Base-by-base conservation (phyloP, 2,329 filamentous ascomycete species). In the Aspergillus brasiliensis region DNA sequence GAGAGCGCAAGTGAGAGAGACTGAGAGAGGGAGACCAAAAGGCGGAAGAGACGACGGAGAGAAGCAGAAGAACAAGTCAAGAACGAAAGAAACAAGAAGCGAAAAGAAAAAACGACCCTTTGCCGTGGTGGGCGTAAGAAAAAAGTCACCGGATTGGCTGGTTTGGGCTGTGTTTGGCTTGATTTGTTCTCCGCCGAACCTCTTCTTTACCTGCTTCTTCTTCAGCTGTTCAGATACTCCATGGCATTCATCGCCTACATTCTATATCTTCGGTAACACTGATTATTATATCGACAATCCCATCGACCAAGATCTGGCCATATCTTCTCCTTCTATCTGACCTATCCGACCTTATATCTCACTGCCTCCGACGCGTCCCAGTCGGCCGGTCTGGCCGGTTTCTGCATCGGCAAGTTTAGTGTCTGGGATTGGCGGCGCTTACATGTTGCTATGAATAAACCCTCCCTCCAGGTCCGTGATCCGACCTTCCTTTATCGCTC, bases 31-130 rank as follows among this genome's bases (percentile, higher is more conserved):
- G 31, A 34, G 31, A 13, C 31, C 10, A 34, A 51, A 51, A 48
- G 58, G 34, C 49, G 47, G n/a, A 38, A 25, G 17, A 38, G 53
- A 62, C 54, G 55, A 64, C 58, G 15, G 28, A 46, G 27, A 38
- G 49, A 47, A 37, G 40, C 19, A 42, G 38, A 21, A 46, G n/a
- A 46, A 8, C 44, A 19, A 34, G 17, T 51, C 31, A 34, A 34
- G 46, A 23, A 28, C 25, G 53, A 64, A 58, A 54, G 62, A 54
- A 60, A 51, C 56, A 58, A 61, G 49, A 57, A 62, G 59, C 51
- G 31, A 49, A 60, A 55, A 21, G 19, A 55, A 37, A 42, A 61
- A 52, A 59, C 31, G 64, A 64, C 64, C 65, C 65, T 67, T 71
- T 61, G 63, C 64, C 64, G 63, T 63, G 67, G 52, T 17, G 34